Evolutionary conservation across 1,284 basidiomycete species (phyloP), one percentile per base, ranked within the genome.

Genomic region (Pascua sp.): DNA sequence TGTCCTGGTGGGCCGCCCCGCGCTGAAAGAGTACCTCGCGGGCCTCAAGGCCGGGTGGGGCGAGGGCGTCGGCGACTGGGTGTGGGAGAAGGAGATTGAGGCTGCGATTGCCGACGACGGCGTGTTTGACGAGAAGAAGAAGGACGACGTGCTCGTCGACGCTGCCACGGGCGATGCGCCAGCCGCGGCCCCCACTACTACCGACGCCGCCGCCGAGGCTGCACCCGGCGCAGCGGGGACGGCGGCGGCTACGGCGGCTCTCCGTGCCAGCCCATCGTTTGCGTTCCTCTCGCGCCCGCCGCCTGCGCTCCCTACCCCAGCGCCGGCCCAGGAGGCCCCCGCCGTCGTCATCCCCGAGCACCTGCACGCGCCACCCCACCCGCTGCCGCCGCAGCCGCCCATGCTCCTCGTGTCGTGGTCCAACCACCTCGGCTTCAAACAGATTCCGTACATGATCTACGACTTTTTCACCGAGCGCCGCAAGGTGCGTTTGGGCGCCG

Each of bases 11-110:
- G 96, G 96, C 8, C 84, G 95, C 56, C 87, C 90, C 40, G 89
- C 91, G 1, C 83, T 94, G 75, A 98, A 98, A 78, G 95, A 98
- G 79, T 98, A 91, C 77, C 85, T 96, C 81, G 83, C 86, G 59
- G 95, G 93, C 1, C 73, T 98, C 52, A 84, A 84, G 67, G 81
- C 84, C 51, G 95, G 96, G 0, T 98, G 91, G 90, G 84, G 85
- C n/a, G 85, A 86, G 47, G 80, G 84, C 2, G 77, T 91, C 18
- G 82, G 85, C 49, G 81, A 83, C 44, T 81, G 88, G 57, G 88
- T 91, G 72, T 80, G 80, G 60, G 91, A 95, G 60, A 90, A 93
- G 61, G 79, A 81, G 53, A 80, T 97, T 10, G 84, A 90, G 9
- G 80, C 80, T 49, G 81, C 82, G 57, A 77, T 97, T 42, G 84